Conservation (phyloP, 2,329 filamentous ascomycete species). For the Reticulascus tulasneorum region DNA sequence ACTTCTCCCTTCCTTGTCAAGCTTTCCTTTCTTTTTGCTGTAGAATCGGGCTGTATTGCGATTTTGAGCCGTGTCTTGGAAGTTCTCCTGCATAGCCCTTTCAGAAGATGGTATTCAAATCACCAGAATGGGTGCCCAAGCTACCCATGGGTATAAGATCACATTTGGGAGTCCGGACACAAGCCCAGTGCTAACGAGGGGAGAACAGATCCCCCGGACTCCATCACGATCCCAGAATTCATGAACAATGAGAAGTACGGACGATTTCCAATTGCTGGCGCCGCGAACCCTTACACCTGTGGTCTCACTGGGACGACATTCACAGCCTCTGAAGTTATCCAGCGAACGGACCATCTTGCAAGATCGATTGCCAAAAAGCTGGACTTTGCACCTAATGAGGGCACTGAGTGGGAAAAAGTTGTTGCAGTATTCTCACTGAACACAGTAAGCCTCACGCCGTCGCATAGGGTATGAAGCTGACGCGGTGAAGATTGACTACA, state of each 20-base stretch:
- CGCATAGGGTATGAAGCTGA: not conserved
- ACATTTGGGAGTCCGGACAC: not conserved
- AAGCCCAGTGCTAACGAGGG: conserved; percentile 3
- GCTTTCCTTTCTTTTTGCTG: too few species aligned
- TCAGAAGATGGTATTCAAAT: conserved; percentile 53
- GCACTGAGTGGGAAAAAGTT: conserved; percentile 78
- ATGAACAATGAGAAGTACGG: conserved; percentile 70
- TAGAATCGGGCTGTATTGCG: too few species aligned
- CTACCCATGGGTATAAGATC: conserved; percentile 49
- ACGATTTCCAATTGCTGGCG: conserved; percentile 57
- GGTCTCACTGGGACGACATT: conserved; percentile 68
- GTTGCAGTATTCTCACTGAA: conserved; percentile 75
- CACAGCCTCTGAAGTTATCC: conserved; percentile 57
- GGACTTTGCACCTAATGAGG: conserved; percentile 65
- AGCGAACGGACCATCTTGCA: conserved; percentile 64
- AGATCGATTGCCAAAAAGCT: conserved; percentile 67
- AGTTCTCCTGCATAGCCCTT: too few species aligned
- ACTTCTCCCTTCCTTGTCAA: too few species aligned
- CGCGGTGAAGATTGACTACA: conserved; percentile 64
- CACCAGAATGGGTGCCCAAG: conserved; percentile 58
- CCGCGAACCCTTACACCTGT: conserved; percentile 71
- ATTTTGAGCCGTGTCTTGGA: too few species aligned
- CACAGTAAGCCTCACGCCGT: conserved; percentile 50
- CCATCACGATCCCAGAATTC: conserved; percentile 71
- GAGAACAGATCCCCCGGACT: conserved; percentile 60